Evolutionary conservation across 805 yeast species (phyloP).

Genomic region (Soucietia sequanensis): DNA sequence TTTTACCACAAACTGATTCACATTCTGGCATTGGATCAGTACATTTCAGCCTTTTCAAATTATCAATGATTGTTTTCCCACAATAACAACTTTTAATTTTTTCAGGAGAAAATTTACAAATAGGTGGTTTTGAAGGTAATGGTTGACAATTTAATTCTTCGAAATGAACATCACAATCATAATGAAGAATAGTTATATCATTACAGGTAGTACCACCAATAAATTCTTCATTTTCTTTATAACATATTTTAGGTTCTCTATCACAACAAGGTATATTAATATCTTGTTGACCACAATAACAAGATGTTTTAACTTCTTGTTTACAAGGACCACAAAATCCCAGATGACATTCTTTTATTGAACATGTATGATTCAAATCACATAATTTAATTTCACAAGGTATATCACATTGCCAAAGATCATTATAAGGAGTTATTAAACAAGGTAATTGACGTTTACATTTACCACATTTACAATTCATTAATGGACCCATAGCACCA

Average conservation of each 20-base stretch:
- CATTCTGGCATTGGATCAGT: conserved; percentile 82
- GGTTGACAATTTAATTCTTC: conserved; percentile 57
- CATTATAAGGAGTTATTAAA: conserved; percentile 61
- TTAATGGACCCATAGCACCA: conserved; percentile 70
- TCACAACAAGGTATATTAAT: conserved; percentile 45
- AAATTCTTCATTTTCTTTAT: conserved; percentile 17
- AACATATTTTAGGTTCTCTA: conserved; percentile 35
- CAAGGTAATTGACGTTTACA: conserved; percentile 67
- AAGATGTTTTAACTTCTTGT: conserved; percentile 44
- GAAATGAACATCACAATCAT: conserved; percentile 64
- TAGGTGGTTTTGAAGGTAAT: conserved; percentile 18
- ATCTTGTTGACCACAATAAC: conserved; percentile 73
- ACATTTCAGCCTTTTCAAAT: conserved; percentile 54
- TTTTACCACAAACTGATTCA: conserved; percentile 59
- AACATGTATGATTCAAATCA: conserved; percentile 65
- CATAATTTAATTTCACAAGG: conserved; percentile 64
- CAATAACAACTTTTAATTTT: conserved; percentile 70
- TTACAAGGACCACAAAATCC: conserved; percentile 81
- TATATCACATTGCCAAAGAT: conserved; percentile 67
- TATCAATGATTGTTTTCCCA: conserved; percentile 57
- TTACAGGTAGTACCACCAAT: conserved; percentile 37
- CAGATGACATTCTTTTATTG: conserved; percentile 57
- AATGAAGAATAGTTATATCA: conserved; percentile 44
- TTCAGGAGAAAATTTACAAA: conserved; percentile 66
- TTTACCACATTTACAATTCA: conserved; percentile 75